These are phyloP conservation scores for Lachancea cidri DNA, from an alignment of 805 yeast species.

Conservation along the genomic window DNA sequence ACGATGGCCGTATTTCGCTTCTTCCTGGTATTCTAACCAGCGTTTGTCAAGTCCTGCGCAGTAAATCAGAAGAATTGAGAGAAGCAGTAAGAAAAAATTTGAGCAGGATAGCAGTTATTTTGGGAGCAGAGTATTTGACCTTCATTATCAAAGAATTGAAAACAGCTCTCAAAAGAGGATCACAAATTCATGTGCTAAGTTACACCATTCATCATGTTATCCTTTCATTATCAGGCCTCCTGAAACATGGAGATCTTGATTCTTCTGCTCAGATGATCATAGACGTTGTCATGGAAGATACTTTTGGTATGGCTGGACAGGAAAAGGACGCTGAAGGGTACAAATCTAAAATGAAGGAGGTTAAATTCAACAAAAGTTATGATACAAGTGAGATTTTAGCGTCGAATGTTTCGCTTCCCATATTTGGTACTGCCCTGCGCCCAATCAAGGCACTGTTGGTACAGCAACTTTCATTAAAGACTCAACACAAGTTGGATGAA, in stretches of 20 bases:
- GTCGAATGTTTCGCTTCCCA: conserved; percentile 50
- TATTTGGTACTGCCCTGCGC: conserved; percentile 51
- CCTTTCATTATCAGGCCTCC: conserved; percentile 41
- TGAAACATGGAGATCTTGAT: conserved; percentile 72
- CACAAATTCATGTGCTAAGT: conserved; percentile 89
- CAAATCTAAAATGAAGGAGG: conserved; percentile 79
- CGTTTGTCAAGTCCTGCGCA: conserved; percentile 82
- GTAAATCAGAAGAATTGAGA: conserved; percentile 81
- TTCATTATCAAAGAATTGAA: conserved; percentile 76
- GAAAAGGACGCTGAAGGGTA: conserved; percentile 96
- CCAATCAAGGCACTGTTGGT: conserved; percentile 64
- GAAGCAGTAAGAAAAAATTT: conserved; percentile 78
- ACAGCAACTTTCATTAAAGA: conserved; percentile 61
- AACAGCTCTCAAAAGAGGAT: conserved; percentile 77
- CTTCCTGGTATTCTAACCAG: conserved; percentile 81
- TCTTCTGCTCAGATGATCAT: conserved; percentile 55
- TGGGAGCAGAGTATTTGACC: conserved; percentile 70
- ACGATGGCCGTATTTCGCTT: conserved; percentile 48
- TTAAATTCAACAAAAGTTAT: conserved; percentile 79
- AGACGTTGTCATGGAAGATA: conserved; percentile 82
- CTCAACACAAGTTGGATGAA: conserved; percentile 73
- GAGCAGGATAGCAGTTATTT: conserved; percentile 52
- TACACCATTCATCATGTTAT: conserved; percentile 76
- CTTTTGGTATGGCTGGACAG: conserved; percentile 85
- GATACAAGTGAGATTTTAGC: conserved; percentile 82